phyloP scores from a whole-genome alignment of 208 protist species.

The Acanthamoeba lenticulata region DNA sequence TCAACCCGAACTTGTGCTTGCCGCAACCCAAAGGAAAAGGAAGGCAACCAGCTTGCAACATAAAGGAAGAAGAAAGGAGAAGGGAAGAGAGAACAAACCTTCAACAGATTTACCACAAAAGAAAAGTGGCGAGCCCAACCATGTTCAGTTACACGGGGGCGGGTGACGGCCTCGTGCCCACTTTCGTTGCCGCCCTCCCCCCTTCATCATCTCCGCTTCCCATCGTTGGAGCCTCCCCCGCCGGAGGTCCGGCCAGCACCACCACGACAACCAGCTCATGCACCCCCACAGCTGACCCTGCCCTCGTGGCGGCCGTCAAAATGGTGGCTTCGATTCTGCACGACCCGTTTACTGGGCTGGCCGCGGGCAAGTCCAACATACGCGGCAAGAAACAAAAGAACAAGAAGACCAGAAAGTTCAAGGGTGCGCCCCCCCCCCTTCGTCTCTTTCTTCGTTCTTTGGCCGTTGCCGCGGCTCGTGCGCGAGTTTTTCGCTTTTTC shows the following conservation, averaged over 20 bases:
- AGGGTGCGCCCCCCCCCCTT: background rate
- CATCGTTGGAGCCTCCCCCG: background rate
- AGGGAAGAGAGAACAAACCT: background rate
- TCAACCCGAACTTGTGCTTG: background rate
- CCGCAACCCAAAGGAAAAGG: background rate
- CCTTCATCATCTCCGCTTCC: too few relatives aligned
- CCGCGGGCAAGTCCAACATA: background rate
- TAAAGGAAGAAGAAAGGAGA: background rate
- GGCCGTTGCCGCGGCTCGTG: too few relatives aligned
- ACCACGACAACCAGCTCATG: too few relatives aligned
- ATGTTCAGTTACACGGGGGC: background rate
- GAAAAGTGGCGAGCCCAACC: too few relatives aligned
- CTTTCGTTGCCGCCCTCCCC: background rate
- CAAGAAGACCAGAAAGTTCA: constrained; percentile 27
- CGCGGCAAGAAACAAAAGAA: background rate
- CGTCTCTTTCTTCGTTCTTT: background rate
- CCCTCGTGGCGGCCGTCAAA: background rate
- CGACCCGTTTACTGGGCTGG: background rate
- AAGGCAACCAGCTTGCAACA: too few relatives aligned
- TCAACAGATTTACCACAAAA: too few relatives aligned
- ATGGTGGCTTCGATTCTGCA: background rate
- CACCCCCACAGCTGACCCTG: background rate
- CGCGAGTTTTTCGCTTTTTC: too few relatives aligned
- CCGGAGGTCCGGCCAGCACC: background rate
- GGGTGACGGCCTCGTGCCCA: background rate